phyloP scores from a whole-genome alignment of 1,139 yeast genomes.

The Hansenula anomala region DNA sequence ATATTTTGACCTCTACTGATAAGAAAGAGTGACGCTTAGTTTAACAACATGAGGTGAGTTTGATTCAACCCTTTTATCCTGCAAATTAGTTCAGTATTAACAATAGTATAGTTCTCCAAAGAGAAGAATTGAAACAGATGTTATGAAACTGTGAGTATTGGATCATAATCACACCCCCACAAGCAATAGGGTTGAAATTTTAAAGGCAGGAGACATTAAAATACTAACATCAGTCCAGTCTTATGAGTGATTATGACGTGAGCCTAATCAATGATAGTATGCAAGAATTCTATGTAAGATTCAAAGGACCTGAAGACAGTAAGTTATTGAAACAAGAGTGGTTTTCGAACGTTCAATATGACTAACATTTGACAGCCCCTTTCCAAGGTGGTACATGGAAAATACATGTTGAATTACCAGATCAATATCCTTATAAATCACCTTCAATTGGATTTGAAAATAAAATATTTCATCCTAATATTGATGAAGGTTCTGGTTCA shows the following conservation, averaged over 20 bases:
- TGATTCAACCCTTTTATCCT: too few species aligned
- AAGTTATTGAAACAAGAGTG: too few species aligned
- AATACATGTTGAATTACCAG: conserved; percentile 90
- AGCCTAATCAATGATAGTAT: conserved; percentile 79
- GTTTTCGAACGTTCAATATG: too few species aligned
- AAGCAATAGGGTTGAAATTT: too few species aligned
- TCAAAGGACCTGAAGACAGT: conserved; percentile 83
- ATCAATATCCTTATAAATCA: conserved; percentile 91
- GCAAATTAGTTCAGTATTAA: too few species aligned
- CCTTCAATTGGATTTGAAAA: conserved; percentile 95
- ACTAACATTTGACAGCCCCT: conserved; percentile 53
- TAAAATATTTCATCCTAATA: conserved; percentile 91
- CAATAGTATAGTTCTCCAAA: conserved; percentile 35
- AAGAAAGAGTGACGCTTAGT: too few species aligned
- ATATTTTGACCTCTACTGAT: not conserved
- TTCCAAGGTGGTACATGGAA: conserved; percentile 92
- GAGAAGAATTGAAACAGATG: conserved; percentile 93
- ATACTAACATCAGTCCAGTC: conserved; percentile 24
- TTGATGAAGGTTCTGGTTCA: conserved; percentile 85
- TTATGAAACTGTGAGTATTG: conserved; percentile 79
- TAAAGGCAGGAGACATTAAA: not conserved
- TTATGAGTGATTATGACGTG: conserved; percentile 94
- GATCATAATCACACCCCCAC: too few species aligned
- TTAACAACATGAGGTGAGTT: conserved; percentile 1
- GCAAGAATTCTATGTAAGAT: conserved; percentile 85